Base-by-base conservation (phyloP, 2,329 filamentous ascomycete species). In the Fusarium oxysporum region DNA sequence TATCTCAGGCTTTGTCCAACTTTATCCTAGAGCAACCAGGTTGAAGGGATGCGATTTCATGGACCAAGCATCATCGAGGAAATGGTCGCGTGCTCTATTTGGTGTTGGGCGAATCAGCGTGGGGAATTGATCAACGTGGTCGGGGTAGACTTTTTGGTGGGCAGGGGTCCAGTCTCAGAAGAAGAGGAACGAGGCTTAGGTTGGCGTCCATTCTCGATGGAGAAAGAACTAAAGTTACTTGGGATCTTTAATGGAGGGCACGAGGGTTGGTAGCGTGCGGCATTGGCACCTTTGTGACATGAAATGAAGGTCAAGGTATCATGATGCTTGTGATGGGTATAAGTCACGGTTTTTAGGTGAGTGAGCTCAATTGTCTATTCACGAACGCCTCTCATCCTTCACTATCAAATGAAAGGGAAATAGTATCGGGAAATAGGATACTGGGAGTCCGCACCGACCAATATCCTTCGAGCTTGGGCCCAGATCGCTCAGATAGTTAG, bases 31-130 rank as follows among this genome's bases (percentile, higher is more conserved):
- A 53, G 59, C 43, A 65, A 70, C 58, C 71, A 45, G 71, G 71
- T 73, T 62, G 50, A 74, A 69, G 57, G 60, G 60, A 74, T 74
- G 64, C 47, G 54, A 66, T 41, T 76, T 76, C 68, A 74, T 82
- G 80, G 81, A 82, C 82, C 82, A 83, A 83, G 82, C 82, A 83
- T 81, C 81, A 82, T 83, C 79, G 77, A 83, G 81, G 77, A 82
- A 81, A 80, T 81, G 81, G 82, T 83, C 82, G 82, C 82, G 82
- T 83, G 82, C 82, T 83, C 78, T 71, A 68, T 70, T 65, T 65
- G 76, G 68, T 71, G 60, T 38, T 61, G 33, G 76, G 58, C 82
- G 78, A 83, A 83, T 83, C 78, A 82, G 77, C 68, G 70, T 63
- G 65, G 70, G 67, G 70, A 57, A 68, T 76, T 61, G 23, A 75